Conservation (phyloP, 352 stramenopile species). For the Elongisporangium undulatum region DNA sequence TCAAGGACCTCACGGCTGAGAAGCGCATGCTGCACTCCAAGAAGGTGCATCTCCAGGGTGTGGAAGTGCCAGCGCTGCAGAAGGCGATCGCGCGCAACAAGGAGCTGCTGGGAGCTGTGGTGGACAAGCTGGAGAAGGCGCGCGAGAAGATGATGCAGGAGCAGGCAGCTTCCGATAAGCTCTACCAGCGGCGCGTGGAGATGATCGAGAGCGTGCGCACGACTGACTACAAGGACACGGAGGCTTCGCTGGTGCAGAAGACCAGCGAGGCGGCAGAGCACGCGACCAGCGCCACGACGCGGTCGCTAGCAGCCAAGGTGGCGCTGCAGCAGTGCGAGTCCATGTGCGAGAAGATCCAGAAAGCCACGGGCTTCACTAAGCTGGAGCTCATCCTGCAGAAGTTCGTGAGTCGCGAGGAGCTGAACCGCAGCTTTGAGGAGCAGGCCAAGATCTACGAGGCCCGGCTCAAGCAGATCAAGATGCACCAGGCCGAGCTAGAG, state of each 20-base stretch:
- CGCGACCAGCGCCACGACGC: conserved; percentile 30
- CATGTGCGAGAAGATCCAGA: conserved; percentile 84
- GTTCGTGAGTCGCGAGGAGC: conserved; percentile 69
- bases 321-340: conserved; percentile 76
- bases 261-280: conserved; percentile 18
- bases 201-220: conserved; percentile 68
- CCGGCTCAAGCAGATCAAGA: conserved; percentile 75
- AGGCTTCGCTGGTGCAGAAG: conserved; percentile 16
- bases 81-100: conserved; percentile 57
- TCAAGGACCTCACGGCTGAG: conserved; percentile 65
- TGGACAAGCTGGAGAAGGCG: conserved; percentile 61
- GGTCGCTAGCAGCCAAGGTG: conserved; percentile 62
- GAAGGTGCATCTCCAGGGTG: conserved; percentile 49
- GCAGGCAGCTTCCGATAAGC: conserved; percentile 55
- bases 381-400: conserved; percentile 79
- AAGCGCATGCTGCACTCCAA: conserved; percentile 62
- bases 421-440: conserved; percentile 79
- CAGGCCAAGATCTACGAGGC: conserved; percentile 80
- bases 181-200: conserved; percentile 64
- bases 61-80: conserved; percentile 52
- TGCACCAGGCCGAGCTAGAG: conserved; percentile 66
- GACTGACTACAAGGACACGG: conserved; percentile 10
- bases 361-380: conserved; percentile 71
- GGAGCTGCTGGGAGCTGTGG: conserved; percentile 49
- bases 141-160: conserved; percentile 64